Evolutionary conservation across 1,284 basidiomycete species (phyloP).

Genomic region (Athelia psychrophila): DNA sequence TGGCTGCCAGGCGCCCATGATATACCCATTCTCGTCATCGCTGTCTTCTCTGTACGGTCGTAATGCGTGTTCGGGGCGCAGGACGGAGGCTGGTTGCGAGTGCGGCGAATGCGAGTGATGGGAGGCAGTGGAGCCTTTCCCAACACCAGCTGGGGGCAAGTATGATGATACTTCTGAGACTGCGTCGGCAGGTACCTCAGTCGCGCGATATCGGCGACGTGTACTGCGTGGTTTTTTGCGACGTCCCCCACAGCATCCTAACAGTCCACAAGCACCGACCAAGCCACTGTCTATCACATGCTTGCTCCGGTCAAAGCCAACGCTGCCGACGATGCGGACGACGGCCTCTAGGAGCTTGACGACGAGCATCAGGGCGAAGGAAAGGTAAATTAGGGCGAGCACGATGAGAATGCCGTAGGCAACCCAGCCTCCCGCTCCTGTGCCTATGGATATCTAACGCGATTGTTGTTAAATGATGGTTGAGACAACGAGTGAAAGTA

Average conservation of each 20-base stretch:
- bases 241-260: slow-evolving; percentile 71
- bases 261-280: slow-evolving; percentile 74
- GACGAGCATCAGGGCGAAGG: slow-evolving; percentile 76
- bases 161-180: slow-evolving; percentile 43
- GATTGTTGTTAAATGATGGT: slow-evolving; percentile 13
- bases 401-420: slow-evolving; percentile 90
- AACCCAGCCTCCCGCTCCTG: slow-evolving; percentile 84
- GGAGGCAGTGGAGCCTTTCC: slow-evolving; percentile 43
- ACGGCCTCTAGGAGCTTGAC: slow-evolving; percentile 84
- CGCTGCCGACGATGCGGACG: slow-evolving; percentile 74
- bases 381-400: slow-evolving; percentile 81
- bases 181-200: slow-evolving; percentile 18
- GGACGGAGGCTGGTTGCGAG: slow-evolving; percentile 69
- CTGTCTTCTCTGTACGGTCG: slow-evolving; percentile 76
- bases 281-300: slow-evolving; percentile 83
- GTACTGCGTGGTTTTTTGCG: slow-evolving; percentile 33
- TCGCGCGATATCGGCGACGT: slow-evolving; percentile 19
- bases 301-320: slow-evolving; percentile 84
- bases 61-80: slow-evolving; percentile 74
- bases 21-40: slow-evolving; percentile 75
- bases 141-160: slow-evolving; percentile 32
- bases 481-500: slow-evolving; percentile 5
- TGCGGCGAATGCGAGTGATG: background rate
- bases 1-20: slow-evolving; percentile 83
- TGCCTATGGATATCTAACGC: slow-evolving; percentile 73